Base-by-base conservation (phyloP, 1,139 yeast genomes). In the Zhuliangozyma blackwelliae region DNA sequence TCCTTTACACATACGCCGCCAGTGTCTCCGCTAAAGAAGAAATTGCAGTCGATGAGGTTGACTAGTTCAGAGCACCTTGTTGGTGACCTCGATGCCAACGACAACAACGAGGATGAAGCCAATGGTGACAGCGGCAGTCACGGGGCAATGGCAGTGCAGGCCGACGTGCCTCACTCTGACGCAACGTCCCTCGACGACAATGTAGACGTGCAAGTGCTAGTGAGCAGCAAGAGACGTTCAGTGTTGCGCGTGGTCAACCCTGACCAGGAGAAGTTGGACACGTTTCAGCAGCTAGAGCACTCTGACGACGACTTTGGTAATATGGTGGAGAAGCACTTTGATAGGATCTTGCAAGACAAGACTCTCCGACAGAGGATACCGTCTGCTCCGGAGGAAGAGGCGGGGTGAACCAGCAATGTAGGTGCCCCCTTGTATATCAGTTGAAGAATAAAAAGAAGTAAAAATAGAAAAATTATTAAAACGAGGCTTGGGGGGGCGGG, bases 121-220 rank as follows among this genome's bases (percentile, higher is more conserved):
- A 4, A 4, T 4, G 16, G 16, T 4, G 16, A 16, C 7, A 27
- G 28, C 11, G 37, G 34, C 3, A 33, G 20, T 21, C 25, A 28
- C 28, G 25, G 35, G 19, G 34, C 31, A 5, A 10, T 8, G 16
- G 20, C 16, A 19, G 13, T 5, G 36, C 41, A 38, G 40, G 16
- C 38, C 23, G 25, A 32, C 6, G 32, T 12, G 10, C 19, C 23
- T 3, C 28, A 13, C 22, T 45, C 54, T 8, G 61, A 57, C 29
- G 46, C 54, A n/a, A 52, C 52, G 16, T 45, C 49, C 4, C 52
- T 68, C 10, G 72, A 73, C 43, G 66, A 66, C 28, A 66, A 72
- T 29, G 58, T 82, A 45, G 90, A 83, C 44, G 90, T 81, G 0
- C 92, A 83, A 52, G 84, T 84, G 7, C 58, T 84, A 44, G 90